Percentiles rank a stretch among this genome's conserved stretches.
These are phyloP conservation scores for sunflower (Helianthus annuus) DNA, from an alignment of 129 eudicot genomes.

Conservation along the genomic window HanXRQr2.0-SUNRISE NC_035440.2:104591559-104592058, in stretches of 20 bases:
- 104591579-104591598: constrained; percentile 62
- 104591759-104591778: neutral
- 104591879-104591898: too few species aligned
- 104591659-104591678: constrained; percentile 98
- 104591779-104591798: neutral
- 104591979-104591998: neutral
- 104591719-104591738: neutral
- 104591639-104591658: constrained; percentile 71
- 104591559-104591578: neutral
- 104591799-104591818: neutral
- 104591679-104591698: constrained; percentile 85
- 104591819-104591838: too few species aligned
- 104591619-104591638: constrained; percentile 70
- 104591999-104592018: neutral
- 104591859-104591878: too few species aligned
- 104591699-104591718: constrained; percentile 42
- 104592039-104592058: too few species aligned
- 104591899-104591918: too few species aligned
- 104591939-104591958: neutral
- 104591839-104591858: too few species aligned
- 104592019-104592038: neutral
- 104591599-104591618: constrained; percentile 78
- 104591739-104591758: neutral
- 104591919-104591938: neutral
- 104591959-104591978: neutral